A percentile compares a stretch with the other conserved stretches of the same genome.
Conservation (phyloP, 164 flowering plant species). For the Magnolia sinica region DNA sequence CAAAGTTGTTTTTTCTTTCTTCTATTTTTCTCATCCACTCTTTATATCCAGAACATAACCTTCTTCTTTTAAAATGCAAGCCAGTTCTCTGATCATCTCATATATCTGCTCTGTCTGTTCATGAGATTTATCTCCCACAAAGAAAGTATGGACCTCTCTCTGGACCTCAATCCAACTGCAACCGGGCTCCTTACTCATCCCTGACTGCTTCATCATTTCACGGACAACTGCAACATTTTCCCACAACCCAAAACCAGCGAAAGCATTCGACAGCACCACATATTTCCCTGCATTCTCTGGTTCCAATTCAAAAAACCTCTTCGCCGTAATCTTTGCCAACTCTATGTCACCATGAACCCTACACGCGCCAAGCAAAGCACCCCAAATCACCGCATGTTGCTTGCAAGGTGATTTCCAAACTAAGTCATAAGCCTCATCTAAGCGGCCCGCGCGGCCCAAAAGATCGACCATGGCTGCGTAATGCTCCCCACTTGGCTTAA, state of each 20-base stretch:
- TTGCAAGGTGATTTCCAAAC: slow-evolving; percentile 50
- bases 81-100: slow-evolving; percentile 33
- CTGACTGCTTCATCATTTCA: slow-evolving; percentile 48
- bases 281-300: slow-evolving; percentile 67
- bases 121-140: slow-evolving; percentile 56
- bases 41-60: slow-evolving; percentile 43
- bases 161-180: slow-evolving; percentile 74
- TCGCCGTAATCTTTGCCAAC: slow-evolving; percentile 51
- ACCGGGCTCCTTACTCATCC: slow-evolving; percentile 72
- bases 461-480: slow-evolving; percentile 78
- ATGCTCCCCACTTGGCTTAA: slow-evolving; percentile 62
- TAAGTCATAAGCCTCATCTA: slow-evolving; percentile 63
- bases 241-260: slow-evolving; percentile 72
- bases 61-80: slow-evolving; percentile 40
- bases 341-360: slow-evolving; percentile 57
- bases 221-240: slow-evolving; percentile 54
- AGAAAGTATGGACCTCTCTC: slow-evolving; percentile 45
- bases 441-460: slow-evolving; percentile 70
- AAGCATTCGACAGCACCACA: slow-evolving; percentile 65
- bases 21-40: not conserved
- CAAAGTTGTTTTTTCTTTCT: not conserved
- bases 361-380: slow-evolving; percentile 73
- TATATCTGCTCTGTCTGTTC: slow-evolving; percentile 34
- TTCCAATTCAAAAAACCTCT: slow-evolving; percentile 57
- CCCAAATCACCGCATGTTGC: slow-evolving; percentile 69